These are phyloP conservation scores for Vinca minor DNA, from an alignment of 257 asterid genomes.

Conservation along the genomic window DNA sequence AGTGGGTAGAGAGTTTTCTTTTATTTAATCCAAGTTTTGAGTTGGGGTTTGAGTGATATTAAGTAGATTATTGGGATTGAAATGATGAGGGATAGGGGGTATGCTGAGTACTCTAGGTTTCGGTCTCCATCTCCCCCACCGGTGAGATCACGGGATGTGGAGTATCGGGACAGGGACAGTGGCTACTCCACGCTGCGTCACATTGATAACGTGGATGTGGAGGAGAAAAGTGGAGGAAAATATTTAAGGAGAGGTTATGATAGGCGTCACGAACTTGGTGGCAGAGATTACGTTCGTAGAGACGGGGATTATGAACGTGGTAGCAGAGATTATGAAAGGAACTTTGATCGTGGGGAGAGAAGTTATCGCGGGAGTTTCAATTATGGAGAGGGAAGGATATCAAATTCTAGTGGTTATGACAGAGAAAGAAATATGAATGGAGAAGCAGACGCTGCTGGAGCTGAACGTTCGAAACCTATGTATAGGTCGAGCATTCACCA, in stretches of 20 bases:
- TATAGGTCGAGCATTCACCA: neutral
- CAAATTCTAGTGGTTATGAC: constrained; percentile 11
- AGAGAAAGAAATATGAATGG: constrained; percentile 14
- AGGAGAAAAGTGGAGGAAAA: constrained; percentile 6
- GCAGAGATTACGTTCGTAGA: neutral
- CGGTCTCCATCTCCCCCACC: too few species aligned
- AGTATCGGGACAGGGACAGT: constrained; percentile 17
- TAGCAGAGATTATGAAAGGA: constrained; percentile 13
- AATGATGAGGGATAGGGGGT: constrained; percentile 38
- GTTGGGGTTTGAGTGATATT: neutral
- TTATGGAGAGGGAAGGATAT: neutral
- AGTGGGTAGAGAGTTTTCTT: too few species aligned
- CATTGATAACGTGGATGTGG: neutral
- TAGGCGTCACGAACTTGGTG: constrained; percentile 1
- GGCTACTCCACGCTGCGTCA: constrained; percentile 13
- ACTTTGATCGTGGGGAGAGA: neutral
- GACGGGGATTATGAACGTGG: neutral
- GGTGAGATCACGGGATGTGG: too few species aligned
- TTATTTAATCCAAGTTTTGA: neutral
- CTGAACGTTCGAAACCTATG: constrained; percentile 4
- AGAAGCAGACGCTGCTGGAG: constrained; percentile 19
- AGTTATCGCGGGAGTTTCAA: neutral
- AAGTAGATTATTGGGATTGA: neutral
- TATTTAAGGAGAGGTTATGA: constrained; percentile 11
- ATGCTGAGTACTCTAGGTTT: constrained; percentile 19